Percentiles rank a stretch among this genome's conserved stretches.
Evolutionary conservation across 768 basidiomycete genomes (phyloP).

Genomic region (Lactifluus volemus): DNA sequence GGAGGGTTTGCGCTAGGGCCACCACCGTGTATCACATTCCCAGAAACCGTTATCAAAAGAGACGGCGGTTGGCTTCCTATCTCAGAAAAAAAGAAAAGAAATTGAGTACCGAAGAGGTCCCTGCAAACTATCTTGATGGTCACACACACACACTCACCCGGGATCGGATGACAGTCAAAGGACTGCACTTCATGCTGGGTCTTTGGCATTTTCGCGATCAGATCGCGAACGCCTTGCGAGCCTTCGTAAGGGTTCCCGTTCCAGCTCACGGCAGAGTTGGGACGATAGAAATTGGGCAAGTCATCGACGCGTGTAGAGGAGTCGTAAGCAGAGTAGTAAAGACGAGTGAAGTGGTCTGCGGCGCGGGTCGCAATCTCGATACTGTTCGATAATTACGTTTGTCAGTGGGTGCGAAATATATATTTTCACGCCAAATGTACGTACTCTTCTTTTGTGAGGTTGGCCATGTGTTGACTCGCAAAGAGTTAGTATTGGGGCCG

Average conservation of each 20-base stretch:
- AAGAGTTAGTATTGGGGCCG: neutral
- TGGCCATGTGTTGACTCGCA: slow-evolving; percentile 21
- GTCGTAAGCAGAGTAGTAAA: slow-evolving; percentile 80
- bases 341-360: slow-evolving; percentile 72
- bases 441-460: slow-evolving; percentile 30
- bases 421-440: neutral
- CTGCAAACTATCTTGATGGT: neutral
- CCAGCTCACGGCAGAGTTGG: slow-evolving; percentile 71
- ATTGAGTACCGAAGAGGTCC: too few relatives aligned
- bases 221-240: slow-evolving; percentile 52
- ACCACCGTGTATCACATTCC: slow-evolving; percentile 64
- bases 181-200: slow-evolving; percentile 83
- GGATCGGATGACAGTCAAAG: slow-evolving; percentile 85
- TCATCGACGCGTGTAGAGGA: slow-evolving; percentile 67
- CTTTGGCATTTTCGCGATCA: slow-evolving; percentile 63
- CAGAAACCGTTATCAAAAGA: slow-evolving; percentile 70
- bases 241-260: slow-evolving; percentile 79
- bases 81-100: too few relatives aligned
- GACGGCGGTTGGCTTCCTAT: slow-evolving; percentile 72
- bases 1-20: slow-evolving; percentile 50
- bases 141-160: slow-evolving; percentile 38
- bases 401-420: neutral
- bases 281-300: slow-evolving; percentile 74
- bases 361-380: slow-evolving; percentile 81
- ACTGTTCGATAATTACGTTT: slow-evolving; percentile 32